These are phyloP conservation scores for Pleurotus cornucopiae DNA, from an alignment of 768 basidiomycete genomes.

Conservation along the genomic window DNA sequence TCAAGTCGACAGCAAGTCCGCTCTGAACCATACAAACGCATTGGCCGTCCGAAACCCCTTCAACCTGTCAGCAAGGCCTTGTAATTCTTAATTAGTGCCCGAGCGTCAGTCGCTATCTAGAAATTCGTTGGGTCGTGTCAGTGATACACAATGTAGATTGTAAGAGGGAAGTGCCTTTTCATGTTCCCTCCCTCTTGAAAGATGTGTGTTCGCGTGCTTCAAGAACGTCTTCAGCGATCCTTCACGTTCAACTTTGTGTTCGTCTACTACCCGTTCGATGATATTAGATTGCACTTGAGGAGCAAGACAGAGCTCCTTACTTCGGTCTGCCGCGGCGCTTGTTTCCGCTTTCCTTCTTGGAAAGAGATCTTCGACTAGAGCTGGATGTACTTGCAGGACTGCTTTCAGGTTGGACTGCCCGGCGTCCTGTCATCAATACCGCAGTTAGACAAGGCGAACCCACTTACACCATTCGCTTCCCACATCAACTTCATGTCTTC, in stretches of 20 bases:
- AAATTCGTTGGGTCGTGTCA: background rate
- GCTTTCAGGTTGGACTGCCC: constrained; percentile 10
- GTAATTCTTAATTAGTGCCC: constrained; percentile 29
- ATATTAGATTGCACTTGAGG: background rate
- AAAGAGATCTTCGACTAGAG: constrained; percentile 28
- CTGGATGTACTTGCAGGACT: constrained; percentile 21
- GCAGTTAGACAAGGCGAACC: background rate
- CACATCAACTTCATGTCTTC: background rate
- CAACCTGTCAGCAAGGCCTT: constrained; percentile 24
- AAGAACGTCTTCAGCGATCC: constrained; percentile 24
- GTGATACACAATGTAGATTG: background rate
- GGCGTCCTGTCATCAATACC: background rate
- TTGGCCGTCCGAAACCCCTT: background rate
- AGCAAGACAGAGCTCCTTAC: constrained; percentile 19
- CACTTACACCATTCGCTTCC: background rate
- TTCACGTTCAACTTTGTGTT: constrained; percentile 21
- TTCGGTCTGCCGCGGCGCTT: constrained; percentile 31
- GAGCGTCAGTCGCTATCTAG: constrained; percentile 31
- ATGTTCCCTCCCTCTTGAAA: constrained; percentile 29
- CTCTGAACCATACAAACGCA: background rate
- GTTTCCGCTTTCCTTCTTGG: constrained; percentile 27
- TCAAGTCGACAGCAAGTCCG: background rate
- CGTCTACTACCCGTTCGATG: constrained; percentile 20
- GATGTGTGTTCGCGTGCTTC: constrained; percentile 27
- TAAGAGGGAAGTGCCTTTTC: constrained; percentile 24